These are phyloP conservation scores for Chaetomiaceae sp. DNA, from an alignment of 2,329 filamentous ascomycete species.

Conservation along the genomic window DNA sequence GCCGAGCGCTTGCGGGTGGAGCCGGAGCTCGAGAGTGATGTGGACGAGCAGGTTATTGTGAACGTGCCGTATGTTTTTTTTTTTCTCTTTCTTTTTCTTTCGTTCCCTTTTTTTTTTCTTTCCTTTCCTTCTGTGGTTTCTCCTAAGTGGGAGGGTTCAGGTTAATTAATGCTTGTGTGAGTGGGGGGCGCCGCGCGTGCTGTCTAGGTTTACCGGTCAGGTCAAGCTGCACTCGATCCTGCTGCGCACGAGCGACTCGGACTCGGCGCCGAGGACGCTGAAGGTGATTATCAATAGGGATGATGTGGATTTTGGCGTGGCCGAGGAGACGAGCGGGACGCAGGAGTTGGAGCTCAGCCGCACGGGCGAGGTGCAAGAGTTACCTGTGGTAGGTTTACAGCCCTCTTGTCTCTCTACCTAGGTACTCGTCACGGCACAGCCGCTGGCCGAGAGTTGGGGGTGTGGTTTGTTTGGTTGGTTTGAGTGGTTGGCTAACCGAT, in stretches of 20 bases:
- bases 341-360: conserved; percentile 75
- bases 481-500: not conserved
- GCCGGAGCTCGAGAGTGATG: conserved; percentile 78
- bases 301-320: conserved; percentile 78
- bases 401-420: not conserved
- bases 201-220: conserved; percentile 78
- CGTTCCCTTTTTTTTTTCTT: conserved; percentile 30
- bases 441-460: too few species aligned
- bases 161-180: too few species aligned
- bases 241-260: conserved; percentile 69
- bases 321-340: conserved; percentile 63
- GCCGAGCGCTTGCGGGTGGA: conserved; percentile 65
- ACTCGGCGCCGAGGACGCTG: conserved; percentile 72
- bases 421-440: too few species aligned
- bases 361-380: conserved; percentile 77
- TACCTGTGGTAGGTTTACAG: conserved; percentile 54
- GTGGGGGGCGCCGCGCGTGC: not conserved
- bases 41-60: conserved; percentile 92
- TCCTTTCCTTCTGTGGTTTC: not conserved
- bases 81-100: conserved; percentile 19
- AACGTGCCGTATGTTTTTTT: conserved; percentile 66
- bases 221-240: conserved; percentile 88
- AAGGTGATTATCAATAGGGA: conserved; percentile 85
- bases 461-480: too few species aligned
- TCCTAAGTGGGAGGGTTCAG: not conserved